These are phyloP conservation scores for Podaxis pistillaris DNA, from an alignment of 768 basidiomycete genomes.

Conservation along the genomic window DNA sequence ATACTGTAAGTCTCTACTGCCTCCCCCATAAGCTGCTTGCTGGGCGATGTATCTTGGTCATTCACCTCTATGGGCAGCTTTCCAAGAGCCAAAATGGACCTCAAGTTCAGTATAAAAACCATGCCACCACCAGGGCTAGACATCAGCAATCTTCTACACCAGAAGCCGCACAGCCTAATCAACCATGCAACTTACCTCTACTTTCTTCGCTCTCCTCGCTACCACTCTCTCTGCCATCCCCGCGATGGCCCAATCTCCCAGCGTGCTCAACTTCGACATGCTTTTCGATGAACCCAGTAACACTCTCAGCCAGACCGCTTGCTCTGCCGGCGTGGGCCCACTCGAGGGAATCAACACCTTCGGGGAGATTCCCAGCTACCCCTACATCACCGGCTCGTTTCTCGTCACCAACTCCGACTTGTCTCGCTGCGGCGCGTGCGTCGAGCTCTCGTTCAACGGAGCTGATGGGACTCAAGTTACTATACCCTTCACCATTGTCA, in stretches of 20 bases:
- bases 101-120: background rate
- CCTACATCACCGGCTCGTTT: constrained; percentile 6
- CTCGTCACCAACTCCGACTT: constrained; percentile 6
- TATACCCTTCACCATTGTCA: constrained; percentile 13
- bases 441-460: constrained; percentile 1
- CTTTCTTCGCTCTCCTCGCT: background rate
- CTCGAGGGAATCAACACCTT: constrained; percentile 15
- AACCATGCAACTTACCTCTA: background rate
- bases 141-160: too few relatives aligned
- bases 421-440: constrained; percentile 12
- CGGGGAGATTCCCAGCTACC: constrained; percentile 13
- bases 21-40: background rate
- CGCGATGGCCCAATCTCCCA: background rate
- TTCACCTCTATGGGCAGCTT: background rate
- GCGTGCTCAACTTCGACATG: background rate
- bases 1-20: too few relatives aligned
- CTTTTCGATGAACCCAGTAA: background rate
- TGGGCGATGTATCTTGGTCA: background rate
- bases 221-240: background rate
- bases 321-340: constrained; percentile 8
- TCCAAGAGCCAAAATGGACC: background rate
- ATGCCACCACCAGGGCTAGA: background rate
- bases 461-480: constrained; percentile 1
- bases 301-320: background rate
- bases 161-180: background rate